phyloP scores from a whole-genome alignment of 768 basidiomycete genomes.

The Tephrocybe sp. region DNA sequence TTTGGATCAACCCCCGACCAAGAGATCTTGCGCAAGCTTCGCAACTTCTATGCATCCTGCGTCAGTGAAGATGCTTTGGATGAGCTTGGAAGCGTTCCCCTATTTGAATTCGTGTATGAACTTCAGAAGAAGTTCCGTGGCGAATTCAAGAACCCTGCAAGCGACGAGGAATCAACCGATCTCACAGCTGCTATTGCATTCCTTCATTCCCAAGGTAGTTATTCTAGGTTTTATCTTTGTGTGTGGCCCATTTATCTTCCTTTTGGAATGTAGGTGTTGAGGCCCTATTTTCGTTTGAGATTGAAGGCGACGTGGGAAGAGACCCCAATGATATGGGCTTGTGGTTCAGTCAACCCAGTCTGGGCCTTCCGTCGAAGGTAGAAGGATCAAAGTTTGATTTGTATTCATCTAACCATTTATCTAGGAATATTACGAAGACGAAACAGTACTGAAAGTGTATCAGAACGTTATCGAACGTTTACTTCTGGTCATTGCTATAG shows the following conservation, averaged over 20 bases:
- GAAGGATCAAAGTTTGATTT: not conserved
- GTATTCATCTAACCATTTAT: not conserved
- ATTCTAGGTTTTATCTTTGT: not conserved
- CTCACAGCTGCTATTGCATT: constrained; percentile 83
- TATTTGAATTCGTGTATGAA: constrained; percentile 63
- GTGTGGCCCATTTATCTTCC: not conserved
- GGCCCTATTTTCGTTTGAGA: constrained; percentile 74
- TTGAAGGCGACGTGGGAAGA: constrained; percentile 84
- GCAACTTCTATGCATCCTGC: constrained; percentile 77
- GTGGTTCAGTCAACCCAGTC: constrained; percentile 78
- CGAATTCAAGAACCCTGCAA: constrained; percentile 30
- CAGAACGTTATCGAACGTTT: constrained; percentile 64
- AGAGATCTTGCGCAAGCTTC: constrained; percentile 60
- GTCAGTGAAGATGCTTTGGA: constrained; percentile 77
- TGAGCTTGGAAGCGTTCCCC: constrained; percentile 65
- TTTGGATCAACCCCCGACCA: constrained; percentile 42
- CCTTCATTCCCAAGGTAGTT: constrained; percentile 78
- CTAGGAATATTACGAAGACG: constrained; percentile 89
- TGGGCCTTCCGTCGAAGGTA: constrained; percentile 89
- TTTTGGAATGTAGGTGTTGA: constrained; percentile 53
- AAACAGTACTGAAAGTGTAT: constrained; percentile 67
- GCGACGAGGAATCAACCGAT: constrained; percentile 37
- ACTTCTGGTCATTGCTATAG: constrained; percentile 54
- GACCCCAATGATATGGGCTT: constrained; percentile 85
- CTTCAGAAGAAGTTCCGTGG: constrained; percentile 60